These are phyloP conservation scores for Trametopsis cervina DNA, from an alignment of 768 basidiomycete genomes.

Conservation along the genomic window DNA sequence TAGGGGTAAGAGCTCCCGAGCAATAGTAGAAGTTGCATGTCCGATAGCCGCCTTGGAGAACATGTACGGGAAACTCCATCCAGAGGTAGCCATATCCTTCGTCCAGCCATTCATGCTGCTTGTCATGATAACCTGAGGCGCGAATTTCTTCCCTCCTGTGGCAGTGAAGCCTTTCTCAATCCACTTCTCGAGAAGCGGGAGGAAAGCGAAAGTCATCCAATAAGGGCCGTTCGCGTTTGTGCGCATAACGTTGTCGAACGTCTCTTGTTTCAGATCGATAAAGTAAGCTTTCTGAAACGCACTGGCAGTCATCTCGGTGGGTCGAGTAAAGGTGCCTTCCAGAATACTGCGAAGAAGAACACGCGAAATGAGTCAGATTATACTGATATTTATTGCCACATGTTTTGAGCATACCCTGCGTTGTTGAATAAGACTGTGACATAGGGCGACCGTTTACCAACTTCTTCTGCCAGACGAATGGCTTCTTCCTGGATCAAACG, in stretches of 20 bases:
- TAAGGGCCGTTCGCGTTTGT: slow-evolving; percentile 42
- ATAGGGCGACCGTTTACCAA: slow-evolving; percentile 30
- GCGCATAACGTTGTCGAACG: slow-evolving; percentile 29
- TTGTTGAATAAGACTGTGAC: slow-evolving; percentile 45
- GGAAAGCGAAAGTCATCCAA: slow-evolving; percentile 51
- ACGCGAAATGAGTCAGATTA: neutral
- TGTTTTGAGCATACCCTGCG: slow-evolving; percentile 27
- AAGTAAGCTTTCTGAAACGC: slow-evolving; percentile 34
- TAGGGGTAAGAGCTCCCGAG: slow-evolving; percentile 40
- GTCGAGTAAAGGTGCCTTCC: slow-evolving; percentile 23
- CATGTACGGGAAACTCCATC: slow-evolving; percentile 37
- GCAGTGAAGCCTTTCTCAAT: slow-evolving; percentile 24
- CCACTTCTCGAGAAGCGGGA: slow-evolving; percentile 45
- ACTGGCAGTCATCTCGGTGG: slow-evolving; percentile 25
- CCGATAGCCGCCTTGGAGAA: slow-evolving; percentile 43
- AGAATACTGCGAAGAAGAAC: slow-evolving; percentile 18
- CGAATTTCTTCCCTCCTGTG: slow-evolving; percentile 29
- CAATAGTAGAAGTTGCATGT: slow-evolving; percentile 37
- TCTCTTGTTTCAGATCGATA: slow-evolving; percentile 30
- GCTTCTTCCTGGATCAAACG: slow-evolving; percentile 37
- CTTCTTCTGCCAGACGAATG: slow-evolving; percentile 32
- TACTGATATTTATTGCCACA: neutral
- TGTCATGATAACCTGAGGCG: slow-evolving; percentile 43
- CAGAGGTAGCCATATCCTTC: slow-evolving; percentile 36
- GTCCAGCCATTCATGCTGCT: slow-evolving; percentile 49